phyloP scores from a whole-genome alignment of 768 basidiomycete genomes.

The Calocybe cyanea region DNA sequence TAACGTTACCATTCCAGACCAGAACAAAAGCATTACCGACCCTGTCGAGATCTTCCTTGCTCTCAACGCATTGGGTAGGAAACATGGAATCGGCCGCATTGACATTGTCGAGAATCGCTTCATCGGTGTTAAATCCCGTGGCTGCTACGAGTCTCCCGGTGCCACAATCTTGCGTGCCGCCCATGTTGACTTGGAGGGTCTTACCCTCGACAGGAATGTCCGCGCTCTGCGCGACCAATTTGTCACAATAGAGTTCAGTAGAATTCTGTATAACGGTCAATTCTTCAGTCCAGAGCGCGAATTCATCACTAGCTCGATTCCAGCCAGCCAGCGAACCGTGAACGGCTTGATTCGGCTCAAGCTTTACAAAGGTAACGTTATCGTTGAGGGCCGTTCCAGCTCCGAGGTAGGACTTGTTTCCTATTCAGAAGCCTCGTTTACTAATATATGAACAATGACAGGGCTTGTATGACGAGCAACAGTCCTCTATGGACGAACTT shows the following conservation, averaged over 20 bases:
- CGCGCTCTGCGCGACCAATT: conserved; percentile 93
- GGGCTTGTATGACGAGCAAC: conserved; percentile 92
- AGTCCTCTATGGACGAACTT: conserved; percentile 98
- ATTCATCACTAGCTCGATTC: conserved; percentile 87
- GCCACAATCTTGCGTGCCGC: conserved; percentile 94
- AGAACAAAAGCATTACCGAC: conserved; percentile 73
- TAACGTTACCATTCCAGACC: conserved; percentile 62
- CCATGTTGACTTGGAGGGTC: conserved; percentile 94
- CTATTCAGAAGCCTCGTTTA: background rate
- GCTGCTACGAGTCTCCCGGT: conserved; percentile 98
- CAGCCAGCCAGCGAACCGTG: conserved; percentile 93
- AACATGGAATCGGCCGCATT: conserved; percentile 94
- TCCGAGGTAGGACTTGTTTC: conserved; percentile 55
- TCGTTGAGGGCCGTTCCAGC: conserved; percentile 88
- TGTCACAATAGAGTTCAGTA: conserved; percentile 83
- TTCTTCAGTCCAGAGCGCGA: conserved; percentile 99
- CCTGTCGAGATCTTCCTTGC: conserved; percentile 89
- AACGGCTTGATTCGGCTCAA: conserved; percentile 90
- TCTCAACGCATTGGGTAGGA: conserved; percentile 88
- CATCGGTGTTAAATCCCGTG: conserved; percentile 98
- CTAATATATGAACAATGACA: conserved; percentile 22
- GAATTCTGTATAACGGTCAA: conserved; percentile 96
- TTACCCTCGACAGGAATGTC: conserved; percentile 97
- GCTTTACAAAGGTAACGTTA: conserved; percentile 94
- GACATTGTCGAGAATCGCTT: conserved; percentile 99